Conservation (phyloP, 192 early-diverging fungal genomes). For the Rhizophagus sp. region DNA sequence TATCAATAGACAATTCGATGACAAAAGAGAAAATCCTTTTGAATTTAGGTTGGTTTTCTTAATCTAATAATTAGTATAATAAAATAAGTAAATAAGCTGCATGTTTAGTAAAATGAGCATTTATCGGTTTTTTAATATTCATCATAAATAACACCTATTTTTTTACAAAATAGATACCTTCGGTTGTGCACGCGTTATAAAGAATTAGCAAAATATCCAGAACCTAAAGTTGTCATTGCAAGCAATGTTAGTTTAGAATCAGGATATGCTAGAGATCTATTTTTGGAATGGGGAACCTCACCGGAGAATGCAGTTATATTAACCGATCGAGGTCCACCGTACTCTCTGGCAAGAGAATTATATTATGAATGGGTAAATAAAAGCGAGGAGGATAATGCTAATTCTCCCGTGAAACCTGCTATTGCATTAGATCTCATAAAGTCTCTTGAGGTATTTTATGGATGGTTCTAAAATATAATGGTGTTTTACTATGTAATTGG, state of each 20-base stretch:
- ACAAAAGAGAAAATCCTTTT: constrained; percentile 80
- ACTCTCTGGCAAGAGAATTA: constrained; percentile 64
- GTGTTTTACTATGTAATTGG: background rate
- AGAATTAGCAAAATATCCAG: constrained; percentile 67
- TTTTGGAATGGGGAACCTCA: constrained; percentile 65
- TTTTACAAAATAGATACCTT: constrained; percentile 53
- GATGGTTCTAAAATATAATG: background rate
- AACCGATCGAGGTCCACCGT: constrained; percentile 75
- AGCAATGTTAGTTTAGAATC: constrained; percentile 75
- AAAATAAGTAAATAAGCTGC: background rate
- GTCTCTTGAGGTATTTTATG: constrained; percentile 1
- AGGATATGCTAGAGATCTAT: constrained; percentile 80
- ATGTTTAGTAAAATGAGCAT: background rate
- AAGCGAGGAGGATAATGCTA: background rate
- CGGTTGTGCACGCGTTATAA: constrained; percentile 66
- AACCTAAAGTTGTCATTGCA: constrained; percentile 85
- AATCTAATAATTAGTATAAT: background rate
- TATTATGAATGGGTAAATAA: constrained; percentile 62
- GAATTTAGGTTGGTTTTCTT: constrained; percentile 60
- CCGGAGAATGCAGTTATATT: constrained; percentile 69
- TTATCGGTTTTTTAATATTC: background rate
- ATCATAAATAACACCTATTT: background rate
- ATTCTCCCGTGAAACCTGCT: constrained; percentile 10
- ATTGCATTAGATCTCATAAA: constrained; percentile 16
- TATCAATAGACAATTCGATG: constrained; percentile 70